Percentiles rank a stretch among this genome's conserved stretches.
phyloP scores from a whole-genome alignment of 768 basidiomycete genomes.

The Calocybe indica region DNA sequence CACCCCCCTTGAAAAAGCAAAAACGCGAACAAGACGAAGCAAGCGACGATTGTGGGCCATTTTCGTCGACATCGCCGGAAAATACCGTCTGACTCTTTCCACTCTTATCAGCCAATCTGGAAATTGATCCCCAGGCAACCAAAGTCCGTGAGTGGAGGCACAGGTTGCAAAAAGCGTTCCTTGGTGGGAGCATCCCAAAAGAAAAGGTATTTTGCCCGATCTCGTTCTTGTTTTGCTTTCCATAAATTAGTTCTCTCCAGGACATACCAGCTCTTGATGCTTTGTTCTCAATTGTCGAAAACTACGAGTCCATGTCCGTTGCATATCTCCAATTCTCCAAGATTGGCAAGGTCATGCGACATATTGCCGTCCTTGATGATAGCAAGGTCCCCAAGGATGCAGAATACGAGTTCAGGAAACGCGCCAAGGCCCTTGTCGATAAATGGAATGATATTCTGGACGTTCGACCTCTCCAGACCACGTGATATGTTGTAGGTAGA shows the following conservation, averaged over 20 bases:
- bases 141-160: constrained; percentile 81
- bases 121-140: constrained; percentile 53
- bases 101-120: constrained; percentile 17
- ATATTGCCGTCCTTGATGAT: constrained; percentile 48
- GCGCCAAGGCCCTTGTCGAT: constrained; percentile 56
- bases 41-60: constrained; percentile 53
- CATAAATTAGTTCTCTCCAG: constrained; percentile 26
- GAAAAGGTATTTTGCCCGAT: constrained; percentile 6
- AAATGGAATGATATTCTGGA: constrained; percentile 50
- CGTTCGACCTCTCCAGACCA: background rate
- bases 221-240: background rate
- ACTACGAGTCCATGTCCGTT: constrained; percentile 64
- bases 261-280: constrained; percentile 66
- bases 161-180: constrained; percentile 68
- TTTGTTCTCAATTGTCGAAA: constrained; percentile 65
- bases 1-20: constrained; percentile 61
- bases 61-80: constrained; percentile 5
- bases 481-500: no score
- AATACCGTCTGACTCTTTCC: background rate
- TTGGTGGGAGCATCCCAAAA: constrained; percentile 22
- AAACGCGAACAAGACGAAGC: constrained; percentile 57
- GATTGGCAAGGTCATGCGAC: constrained; percentile 76
- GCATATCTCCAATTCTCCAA: constrained; percentile 71
- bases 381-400: constrained; percentile 52
- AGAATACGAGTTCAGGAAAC: constrained; percentile 51